Conservation (phyloP, 1,284 basidiomycete genomes). For the Schizopora paradoxa region DNA sequence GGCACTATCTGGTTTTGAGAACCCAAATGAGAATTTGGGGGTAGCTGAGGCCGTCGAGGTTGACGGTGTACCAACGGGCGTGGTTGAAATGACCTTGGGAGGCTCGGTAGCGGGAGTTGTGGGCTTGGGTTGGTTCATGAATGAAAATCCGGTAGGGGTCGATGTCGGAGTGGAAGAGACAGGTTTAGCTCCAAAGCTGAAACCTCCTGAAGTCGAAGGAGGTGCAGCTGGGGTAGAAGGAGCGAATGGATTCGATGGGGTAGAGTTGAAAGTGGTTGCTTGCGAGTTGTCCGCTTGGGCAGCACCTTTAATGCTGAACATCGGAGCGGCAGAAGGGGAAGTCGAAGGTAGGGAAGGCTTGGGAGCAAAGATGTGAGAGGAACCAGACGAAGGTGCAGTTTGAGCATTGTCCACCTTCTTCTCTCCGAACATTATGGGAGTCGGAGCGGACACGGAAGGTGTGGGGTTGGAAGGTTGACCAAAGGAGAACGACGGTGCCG, state of each 20-base stretch:
- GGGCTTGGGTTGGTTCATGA: too few species aligned
- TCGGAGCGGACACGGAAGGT: too few species aligned
- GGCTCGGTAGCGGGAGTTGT: too few species aligned
- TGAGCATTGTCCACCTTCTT: too few species aligned
- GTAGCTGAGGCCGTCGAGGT: background rate
- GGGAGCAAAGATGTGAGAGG: too few species aligned
- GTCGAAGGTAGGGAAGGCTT: too few species aligned
- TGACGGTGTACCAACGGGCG: background rate
- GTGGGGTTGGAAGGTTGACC: too few species aligned
- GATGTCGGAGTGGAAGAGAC: too few species aligned
- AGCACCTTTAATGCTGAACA: slow-evolving; percentile 6
- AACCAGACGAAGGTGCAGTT: too few species aligned
- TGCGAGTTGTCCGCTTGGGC: slow-evolving; percentile 10
- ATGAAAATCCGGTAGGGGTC: too few species aligned
- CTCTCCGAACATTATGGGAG: too few species aligned
- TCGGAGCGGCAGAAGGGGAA: background rate
- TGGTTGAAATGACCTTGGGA: background rate
- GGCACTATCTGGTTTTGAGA: background rate
- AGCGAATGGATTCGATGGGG: background rate
- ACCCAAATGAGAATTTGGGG: slow-evolving; percentile 1
- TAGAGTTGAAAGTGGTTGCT: background rate
- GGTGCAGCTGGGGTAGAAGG: background rate
- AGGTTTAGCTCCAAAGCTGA: background rate
- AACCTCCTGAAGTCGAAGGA: background rate
- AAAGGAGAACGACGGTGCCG: too few species aligned